Base-by-base conservation (phyloP, 768 basidiomycete genomes). In the Dendrothele bispora region DNA sequence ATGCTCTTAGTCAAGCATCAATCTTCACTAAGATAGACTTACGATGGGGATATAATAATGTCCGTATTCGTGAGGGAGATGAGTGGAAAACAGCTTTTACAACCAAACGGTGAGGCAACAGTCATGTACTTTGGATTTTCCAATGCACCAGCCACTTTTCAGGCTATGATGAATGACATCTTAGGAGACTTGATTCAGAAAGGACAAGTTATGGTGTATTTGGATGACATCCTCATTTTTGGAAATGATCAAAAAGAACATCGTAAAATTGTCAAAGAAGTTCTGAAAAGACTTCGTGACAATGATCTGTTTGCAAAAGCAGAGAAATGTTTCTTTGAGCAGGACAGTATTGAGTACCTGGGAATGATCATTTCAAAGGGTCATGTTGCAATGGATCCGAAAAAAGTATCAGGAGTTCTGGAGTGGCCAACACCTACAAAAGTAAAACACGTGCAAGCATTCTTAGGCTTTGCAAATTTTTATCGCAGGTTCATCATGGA, bases 391-490 rank as follows among this genome's bases (percentile, higher is more conserved):
- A 77, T 78, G 72, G 63, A 70, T 43, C 58, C 60, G 2, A 52
- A 49, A 12, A 80, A 81, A 56, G 51, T 80, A 22, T 40, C 64
- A 5, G 57, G 55, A 1, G 52, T 76, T 26, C 17, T 32, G 2
- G 51, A 64, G 1, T 76, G 76, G 75, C 73, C 68, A 0, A 43
- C 24, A 2, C 74, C 72, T 1, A 50, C 28, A 15, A 64, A 46
- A 7, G 48, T 64, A 12, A 61, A 61, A 26, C 58, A 74, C 20
- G 40, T 74, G 2, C 68, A 69, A 57, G 58, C 57, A 4, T 78
- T 78, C 58, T 48, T 78, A 1, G 72, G 73, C 3, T 75, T 78
- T 47, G 54, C 60, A 3, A 77, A 76, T 55, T 78, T 74, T 50
- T 78, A 77, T 43, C 49, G 66, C 2, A 45, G 65, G 0, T 77